These are phyloP conservation scores for Ophiobolus disseminans DNA, from an alignment of 2,329 filamentous ascomycete species.

Conservation along the genomic window DNA sequence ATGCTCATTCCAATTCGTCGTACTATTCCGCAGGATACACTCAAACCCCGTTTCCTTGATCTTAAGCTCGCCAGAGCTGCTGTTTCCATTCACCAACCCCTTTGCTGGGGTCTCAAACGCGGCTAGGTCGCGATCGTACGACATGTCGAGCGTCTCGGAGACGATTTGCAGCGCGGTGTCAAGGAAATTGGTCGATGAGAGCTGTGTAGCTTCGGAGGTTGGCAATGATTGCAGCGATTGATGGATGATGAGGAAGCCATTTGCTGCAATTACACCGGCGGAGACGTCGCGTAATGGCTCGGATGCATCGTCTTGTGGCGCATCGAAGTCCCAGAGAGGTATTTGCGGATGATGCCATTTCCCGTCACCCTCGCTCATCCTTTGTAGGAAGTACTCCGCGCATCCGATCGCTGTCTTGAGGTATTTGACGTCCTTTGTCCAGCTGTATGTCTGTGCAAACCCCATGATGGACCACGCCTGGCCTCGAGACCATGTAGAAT, in stretches of 20 bases:
- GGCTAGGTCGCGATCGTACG: slow-evolving; percentile 37
- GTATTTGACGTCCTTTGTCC: slow-evolving; percentile 55
- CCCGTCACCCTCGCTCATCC: slow-evolving; percentile 46
- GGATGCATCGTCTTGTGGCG: slow-evolving; percentile 48
- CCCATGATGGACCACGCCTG: slow-evolving; percentile 60
- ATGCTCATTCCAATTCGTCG: slow-evolving; percentile 57
- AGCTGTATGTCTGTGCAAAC: slow-evolving; percentile 57
- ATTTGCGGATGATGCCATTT: slow-evolving; percentile 44
- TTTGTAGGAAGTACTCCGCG: slow-evolving; percentile 56
- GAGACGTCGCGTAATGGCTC: slow-evolving; percentile 48
- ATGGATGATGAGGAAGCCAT: slow-evolving; percentile 51
- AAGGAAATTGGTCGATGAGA: slow-evolving; percentile 13
- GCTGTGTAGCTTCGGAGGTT: not conserved
- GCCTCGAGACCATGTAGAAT: slow-evolving; percentile 57
- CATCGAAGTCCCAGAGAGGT: slow-evolving; percentile 62
- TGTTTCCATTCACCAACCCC: slow-evolving; percentile 19
- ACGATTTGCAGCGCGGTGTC: slow-evolving; percentile 32
- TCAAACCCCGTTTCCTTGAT: slow-evolving; percentile 47
- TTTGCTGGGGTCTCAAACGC: slow-evolving; percentile 23
- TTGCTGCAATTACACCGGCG: slow-evolving; percentile 52
- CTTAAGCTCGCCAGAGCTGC: slow-evolving; percentile 20
- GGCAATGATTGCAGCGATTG: slow-evolving; percentile 40
- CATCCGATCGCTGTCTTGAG: slow-evolving; percentile 54
- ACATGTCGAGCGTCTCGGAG: slow-evolving; percentile 38
- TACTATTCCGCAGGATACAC: slow-evolving; percentile 56